Evolutionary conservation across 257 asterid genomes (phyloP).

Genomic region (Penstemon barbatus): DNA sequence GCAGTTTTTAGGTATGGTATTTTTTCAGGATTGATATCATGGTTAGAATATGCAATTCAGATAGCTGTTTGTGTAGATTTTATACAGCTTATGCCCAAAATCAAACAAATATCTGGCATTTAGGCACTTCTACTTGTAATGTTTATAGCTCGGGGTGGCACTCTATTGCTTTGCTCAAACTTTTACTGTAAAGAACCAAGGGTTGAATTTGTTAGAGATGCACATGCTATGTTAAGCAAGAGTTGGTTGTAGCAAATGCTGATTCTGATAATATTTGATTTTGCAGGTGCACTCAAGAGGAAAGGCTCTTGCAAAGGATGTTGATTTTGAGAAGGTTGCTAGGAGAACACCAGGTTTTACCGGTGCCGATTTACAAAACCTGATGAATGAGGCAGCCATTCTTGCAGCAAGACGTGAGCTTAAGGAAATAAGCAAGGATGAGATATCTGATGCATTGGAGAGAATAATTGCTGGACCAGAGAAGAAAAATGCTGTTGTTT

Average conservation of each 20-base stretch:
- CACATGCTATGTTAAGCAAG: neutral
- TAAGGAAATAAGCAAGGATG: constrained; percentile 97
- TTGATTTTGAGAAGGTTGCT: constrained; percentile 90
- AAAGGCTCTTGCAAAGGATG: constrained; percentile 95
- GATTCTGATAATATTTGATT: neutral
- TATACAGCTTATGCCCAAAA: neutral
- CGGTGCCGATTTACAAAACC: constrained; percentile 96
- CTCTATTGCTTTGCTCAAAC: constrained; percentile 3
- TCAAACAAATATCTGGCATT: neutral
- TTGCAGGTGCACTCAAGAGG: constrained; percentile 90
- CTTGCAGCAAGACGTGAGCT: constrained; percentile 97
- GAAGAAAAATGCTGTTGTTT: constrained; percentile 97
- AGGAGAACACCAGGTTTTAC: constrained; percentile 99
- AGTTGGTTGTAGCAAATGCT: neutral
- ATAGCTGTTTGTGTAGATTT: neutral
- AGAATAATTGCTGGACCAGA: constrained; percentile 99
- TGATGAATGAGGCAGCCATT: constrained; percentile 99
- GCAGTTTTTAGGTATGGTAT: neutral
- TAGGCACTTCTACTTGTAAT: neutral
- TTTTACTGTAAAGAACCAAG: neutral
- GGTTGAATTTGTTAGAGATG: neutral
- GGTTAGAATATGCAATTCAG: neutral
- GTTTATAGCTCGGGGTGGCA: neutral
- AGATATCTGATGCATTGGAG: constrained; percentile 95
- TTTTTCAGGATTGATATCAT: neutral